Evolutionary conservation across 139 green algal genomes (phyloP).

Genomic region (Zygnema circumcarinatum): DNA sequence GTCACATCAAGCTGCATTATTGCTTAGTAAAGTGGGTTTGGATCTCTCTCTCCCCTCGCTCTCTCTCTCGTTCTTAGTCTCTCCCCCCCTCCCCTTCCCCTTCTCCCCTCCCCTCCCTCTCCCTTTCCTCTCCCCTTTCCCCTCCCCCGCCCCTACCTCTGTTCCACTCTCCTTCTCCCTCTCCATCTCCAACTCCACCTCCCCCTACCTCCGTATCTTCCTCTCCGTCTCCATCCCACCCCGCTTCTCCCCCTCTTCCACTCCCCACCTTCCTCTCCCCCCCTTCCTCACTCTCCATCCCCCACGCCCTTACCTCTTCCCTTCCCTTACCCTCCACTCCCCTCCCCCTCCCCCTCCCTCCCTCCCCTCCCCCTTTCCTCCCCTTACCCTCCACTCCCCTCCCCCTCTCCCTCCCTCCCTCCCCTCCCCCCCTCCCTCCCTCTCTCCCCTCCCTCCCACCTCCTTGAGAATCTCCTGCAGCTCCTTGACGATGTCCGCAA

Average conservation of each 20-base stretch:
- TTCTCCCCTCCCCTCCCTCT: no score
- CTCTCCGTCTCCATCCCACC: not conserved
- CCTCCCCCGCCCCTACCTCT: no score
- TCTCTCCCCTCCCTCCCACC: constrained; percentile 33
- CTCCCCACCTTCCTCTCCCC: no score
- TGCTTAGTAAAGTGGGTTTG: no score
- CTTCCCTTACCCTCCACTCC: not conserved
- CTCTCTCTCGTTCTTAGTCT: not conserved
- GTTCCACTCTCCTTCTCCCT: no score
- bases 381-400: not conserved
- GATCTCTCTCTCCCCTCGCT: not conserved
- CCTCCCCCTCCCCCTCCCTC: not conserved
- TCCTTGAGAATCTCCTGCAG: constrained; percentile 50
- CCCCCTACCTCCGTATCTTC: no score
- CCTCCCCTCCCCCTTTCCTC: not conserved
- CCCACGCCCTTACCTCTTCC: no score
- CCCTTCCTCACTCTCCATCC: no score
- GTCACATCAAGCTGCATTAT: not conserved
- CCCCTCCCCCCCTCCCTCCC: constrained; percentile 1
- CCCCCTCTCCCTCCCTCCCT: not conserved
- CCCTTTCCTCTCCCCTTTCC: no score
- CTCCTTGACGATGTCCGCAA: constrained; percentile 46
- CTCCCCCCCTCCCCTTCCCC: not conserved
- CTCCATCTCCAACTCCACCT: no score
- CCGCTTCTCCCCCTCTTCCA: no score